A percentile compares a stretch with the other conserved stretches of the same genome.
phyloP scores from a whole-genome alignment of 2,329 filamentous ascomycete genomes.

The Lachnellula arida region DNA sequence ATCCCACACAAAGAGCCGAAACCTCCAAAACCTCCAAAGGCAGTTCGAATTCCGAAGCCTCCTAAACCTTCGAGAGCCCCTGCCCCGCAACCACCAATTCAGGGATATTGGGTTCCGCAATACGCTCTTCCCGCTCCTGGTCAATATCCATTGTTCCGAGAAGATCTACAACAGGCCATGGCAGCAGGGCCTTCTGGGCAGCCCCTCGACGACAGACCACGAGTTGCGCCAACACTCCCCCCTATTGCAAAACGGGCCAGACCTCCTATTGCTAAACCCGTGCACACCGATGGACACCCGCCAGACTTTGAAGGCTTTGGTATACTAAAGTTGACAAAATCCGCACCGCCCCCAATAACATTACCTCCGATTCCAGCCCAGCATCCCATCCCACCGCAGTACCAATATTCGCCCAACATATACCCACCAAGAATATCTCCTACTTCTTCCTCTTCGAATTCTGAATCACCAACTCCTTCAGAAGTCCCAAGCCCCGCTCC shows the following conservation, averaged over 20 bases:
- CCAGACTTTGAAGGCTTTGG: neutral
- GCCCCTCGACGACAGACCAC: neutral
- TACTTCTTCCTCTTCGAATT: neutral
- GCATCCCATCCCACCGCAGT: neutral
- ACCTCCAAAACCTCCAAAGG: neutral
- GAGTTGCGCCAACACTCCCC: neutral
- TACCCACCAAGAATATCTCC: neutral
- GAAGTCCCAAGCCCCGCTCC: neutral
- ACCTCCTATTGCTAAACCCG: neutral
- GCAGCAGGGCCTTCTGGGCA: neutral
- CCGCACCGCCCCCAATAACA: neutral
- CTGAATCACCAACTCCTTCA: neutral
- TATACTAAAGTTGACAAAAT: neutral
- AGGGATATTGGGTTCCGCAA: neutral
- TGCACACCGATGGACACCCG: neutral
- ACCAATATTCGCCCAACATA: neutral
- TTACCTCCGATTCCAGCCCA: neutral
- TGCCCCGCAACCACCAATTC: neutral
- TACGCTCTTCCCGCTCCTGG: neutral
- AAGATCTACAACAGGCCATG: neutral
- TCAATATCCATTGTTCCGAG: neutral
- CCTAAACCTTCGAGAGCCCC: neutral
- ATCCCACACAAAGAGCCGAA: neutral
- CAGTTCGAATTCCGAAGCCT: neutral
- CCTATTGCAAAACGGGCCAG: neutral